Percentiles rank a stretch among this genome's conserved stretches.
Conservation (phyloP, 2,329 filamentous ascomycete genomes). For the Lizonia empirigonia region DNA sequence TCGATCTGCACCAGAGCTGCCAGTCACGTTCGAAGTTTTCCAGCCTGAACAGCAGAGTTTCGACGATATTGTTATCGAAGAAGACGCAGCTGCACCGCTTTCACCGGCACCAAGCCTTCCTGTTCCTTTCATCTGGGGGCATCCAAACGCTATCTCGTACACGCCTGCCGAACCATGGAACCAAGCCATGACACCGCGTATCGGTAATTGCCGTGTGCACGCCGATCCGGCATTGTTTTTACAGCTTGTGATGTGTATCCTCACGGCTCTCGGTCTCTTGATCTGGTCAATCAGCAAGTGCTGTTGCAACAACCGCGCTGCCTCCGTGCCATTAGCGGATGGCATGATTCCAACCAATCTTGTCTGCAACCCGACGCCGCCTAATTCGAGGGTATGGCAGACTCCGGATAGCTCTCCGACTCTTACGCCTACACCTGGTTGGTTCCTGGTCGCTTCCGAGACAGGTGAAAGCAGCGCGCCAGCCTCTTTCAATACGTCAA, state of each 20-base stretch:
- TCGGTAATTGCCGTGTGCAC: not conserved
- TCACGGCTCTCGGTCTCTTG: not conserved
- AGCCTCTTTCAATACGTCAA: not conserved
- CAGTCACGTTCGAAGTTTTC: not conserved
- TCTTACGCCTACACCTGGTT: not conserved
- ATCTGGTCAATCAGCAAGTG: not conserved
- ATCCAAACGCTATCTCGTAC: not conserved
- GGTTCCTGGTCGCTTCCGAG: not conserved
- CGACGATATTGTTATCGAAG: not conserved
- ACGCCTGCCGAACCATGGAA: slow-evolving; percentile 1
- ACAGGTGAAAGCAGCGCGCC: too few species aligned
- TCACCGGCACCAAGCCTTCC: not conserved
- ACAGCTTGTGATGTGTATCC: not conserved
- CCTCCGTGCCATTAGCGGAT: not conserved
- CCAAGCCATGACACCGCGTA: not conserved
- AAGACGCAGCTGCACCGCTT: not conserved
- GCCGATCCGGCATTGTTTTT: not conserved
- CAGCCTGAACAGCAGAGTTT: not conserved
- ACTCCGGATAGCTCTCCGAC: not conserved
- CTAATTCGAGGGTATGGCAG: not conserved
- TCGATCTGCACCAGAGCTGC: not conserved
- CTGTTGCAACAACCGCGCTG: not conserved
- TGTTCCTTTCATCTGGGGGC: slow-evolving; percentile 3
- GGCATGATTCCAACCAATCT: not conserved
- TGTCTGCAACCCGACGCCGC: not conserved